Base-by-base conservation (phyloP, 2,329 filamentous ascomycete genomes). In the Thielaviopsis musarum region DNA sequence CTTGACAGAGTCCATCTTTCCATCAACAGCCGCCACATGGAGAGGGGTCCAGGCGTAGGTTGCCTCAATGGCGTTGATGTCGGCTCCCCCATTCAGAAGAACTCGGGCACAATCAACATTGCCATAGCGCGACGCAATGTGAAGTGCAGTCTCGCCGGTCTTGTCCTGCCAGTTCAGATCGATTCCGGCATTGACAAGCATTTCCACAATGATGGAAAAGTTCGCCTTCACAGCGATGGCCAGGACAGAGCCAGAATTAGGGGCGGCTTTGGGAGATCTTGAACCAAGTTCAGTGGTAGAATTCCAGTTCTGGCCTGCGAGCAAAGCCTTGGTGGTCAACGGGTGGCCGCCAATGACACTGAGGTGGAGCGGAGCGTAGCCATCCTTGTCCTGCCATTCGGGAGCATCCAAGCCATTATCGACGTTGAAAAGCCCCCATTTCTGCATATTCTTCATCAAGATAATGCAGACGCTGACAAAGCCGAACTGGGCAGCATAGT, bases 41-140 rank as follows among this genome's bases (percentile, higher is more conserved):
- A 98, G 75, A n/a, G 93, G 88, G 0, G 93, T 96, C 91, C 93
- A 98, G 2, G 85, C 83, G 67, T 94, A 97, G 0, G 86, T 85
- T 58, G 85, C 87, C 68, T 98, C 93, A 0, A 79, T 73, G 41
- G 94, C 73, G 65, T 95, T 86, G 0, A 90, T 74, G 63, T 96
- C 74, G 0, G 84, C 83, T 66, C 84, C 88, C 2, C 87, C 88
- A 17, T 83, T 76, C 2, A 97, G 70, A 22, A 98, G 74, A 22
- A 88, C 82, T 61, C 77, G 81, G 15, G 88, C 88, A 68, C 91
- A 97, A 62, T 90, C 80, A 17, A 81, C 78, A 67, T 95, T 87
- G 17, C 90, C 90, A 66, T 91, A 93, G 52, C 91, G 84, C 59
- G 93, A 91, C 55, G 93, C 93, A 65, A 96, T 79, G 69, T 97